These are phyloP conservation scores for Akanthomyces muscarius DNA, from an alignment of 2,329 filamentous ascomycete genomes.

Conservation along the genomic window DNA sequence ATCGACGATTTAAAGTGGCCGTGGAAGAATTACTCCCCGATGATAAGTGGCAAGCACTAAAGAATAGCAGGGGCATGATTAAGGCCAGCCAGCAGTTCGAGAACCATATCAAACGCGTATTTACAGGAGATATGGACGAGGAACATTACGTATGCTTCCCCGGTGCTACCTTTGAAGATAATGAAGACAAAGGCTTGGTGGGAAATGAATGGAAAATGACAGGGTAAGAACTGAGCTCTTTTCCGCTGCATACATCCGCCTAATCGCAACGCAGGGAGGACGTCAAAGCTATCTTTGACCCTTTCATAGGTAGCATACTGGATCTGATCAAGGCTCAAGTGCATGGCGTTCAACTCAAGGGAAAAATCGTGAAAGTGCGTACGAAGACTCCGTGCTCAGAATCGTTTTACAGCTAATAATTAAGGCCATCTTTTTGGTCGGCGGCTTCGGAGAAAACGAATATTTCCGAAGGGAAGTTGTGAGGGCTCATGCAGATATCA, in stretches of 20 bases:
- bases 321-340: constrained; percentile 22
- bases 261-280: neutral
- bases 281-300: constrained; percentile 20
- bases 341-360: constrained; percentile 15
- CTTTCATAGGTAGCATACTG: constrained; percentile 22
- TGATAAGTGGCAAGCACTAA: constrained; percentile 14
- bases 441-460: too few relatives aligned
- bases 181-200: constrained; percentile 15
- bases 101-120: too few relatives aligned
- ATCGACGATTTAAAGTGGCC: constrained; percentile 21
- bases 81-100: constrained; percentile 20
- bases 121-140: constrained; percentile 6
- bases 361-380: neutral
- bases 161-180: constrained; percentile 21
- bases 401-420: too few relatives aligned
- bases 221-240: constrained; percentile 10
- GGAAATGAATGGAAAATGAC: constrained; percentile 22
- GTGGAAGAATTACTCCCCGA: constrained; percentile 22
- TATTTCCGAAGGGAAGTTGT: too few relatives aligned
- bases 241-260: neutral
- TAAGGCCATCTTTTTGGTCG: too few relatives aligned
- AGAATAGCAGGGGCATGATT: constrained; percentile 17
- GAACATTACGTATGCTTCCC: constrained; percentile 23
- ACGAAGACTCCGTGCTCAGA: too few relatives aligned
- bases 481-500: too few relatives aligned